Conservation (phyloP, 192 early-diverging fungal genomes). For the Mortierella claussenii region DNA sequence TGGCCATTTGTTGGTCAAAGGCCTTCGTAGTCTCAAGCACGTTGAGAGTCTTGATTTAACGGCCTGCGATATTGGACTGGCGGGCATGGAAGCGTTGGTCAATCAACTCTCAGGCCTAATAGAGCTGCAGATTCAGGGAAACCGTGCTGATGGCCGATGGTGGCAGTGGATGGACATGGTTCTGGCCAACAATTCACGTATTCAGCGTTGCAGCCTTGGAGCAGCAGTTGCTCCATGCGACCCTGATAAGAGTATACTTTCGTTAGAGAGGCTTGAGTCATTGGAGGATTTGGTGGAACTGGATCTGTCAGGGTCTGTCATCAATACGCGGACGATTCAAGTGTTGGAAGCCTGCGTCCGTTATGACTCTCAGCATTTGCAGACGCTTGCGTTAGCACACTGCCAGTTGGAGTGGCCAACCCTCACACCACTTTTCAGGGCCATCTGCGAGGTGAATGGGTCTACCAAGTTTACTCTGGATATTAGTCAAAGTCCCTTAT, state of each 20-base stretch:
- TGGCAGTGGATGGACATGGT: slow-evolving; percentile 42
- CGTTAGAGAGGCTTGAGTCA: slow-evolving; percentile 6
- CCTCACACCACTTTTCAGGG: slow-evolving; percentile 8
- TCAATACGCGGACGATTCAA: neutral
- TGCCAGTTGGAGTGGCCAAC: slow-evolving; percentile 26
- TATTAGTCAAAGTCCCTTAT: slow-evolving; percentile 29
- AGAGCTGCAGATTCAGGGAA: slow-evolving; percentile 22
- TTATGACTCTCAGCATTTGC: neutral
- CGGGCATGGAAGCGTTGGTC: slow-evolving; percentile 21
- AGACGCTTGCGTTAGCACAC: slow-evolving; percentile 13
- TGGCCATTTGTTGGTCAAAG: slow-evolving; percentile 9
- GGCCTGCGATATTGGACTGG: slow-evolving; percentile 29
- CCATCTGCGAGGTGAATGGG: slow-evolving; percentile 27
- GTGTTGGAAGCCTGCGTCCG: neutral
- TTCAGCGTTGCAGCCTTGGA: slow-evolving; percentile 15
- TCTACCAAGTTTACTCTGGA: slow-evolving; percentile 35
- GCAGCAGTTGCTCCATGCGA: neutral
- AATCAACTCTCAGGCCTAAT: slow-evolving; percentile 4
- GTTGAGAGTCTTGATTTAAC: slow-evolving; percentile 17
- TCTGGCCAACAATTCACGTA: slow-evolving; percentile 4
- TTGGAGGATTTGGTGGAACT: slow-evolving; percentile 12
- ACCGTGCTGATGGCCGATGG: slow-evolving; percentile 24
- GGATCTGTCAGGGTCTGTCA: slow-evolving; percentile 15
- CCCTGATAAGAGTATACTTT: slow-evolving; percentile 12
- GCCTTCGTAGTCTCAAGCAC: neutral